Evolutionary conservation across 1,284 basidiomycete species (phyloP).

Genomic region (Puccinia coronata): DNA sequence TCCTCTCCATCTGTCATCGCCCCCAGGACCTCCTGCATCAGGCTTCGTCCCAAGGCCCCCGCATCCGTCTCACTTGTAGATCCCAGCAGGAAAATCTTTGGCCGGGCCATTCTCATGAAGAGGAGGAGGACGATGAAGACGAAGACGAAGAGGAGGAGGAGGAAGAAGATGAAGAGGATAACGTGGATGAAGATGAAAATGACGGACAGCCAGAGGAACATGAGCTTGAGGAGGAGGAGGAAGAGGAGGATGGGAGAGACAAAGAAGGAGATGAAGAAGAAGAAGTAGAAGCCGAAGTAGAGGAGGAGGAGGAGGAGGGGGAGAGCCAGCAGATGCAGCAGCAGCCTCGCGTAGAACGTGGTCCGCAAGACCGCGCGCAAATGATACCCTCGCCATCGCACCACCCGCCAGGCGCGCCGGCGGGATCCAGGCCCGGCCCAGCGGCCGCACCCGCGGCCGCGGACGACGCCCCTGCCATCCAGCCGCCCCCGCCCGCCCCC

Average conservation of each 20-base stretch:
- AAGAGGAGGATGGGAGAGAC: neutral
- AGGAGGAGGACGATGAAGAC: slow-evolving; percentile 1
- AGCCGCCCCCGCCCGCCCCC: neutral
- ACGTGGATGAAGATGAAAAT: slow-evolving; percentile 19
- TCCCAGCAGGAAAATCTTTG: neutral
- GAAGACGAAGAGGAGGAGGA: slow-evolving; percentile 19
- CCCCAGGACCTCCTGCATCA: neutral
- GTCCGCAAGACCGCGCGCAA: neutral
- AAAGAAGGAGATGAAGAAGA: neutral
- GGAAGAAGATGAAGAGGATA: slow-evolving; percentile 33
- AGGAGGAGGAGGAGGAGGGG: too few species aligned
- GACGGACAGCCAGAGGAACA: neutral
- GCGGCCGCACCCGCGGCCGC: too few species aligned
- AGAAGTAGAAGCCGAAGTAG: neutral
- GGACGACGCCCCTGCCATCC: neutral
- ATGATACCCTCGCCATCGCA: slow-evolving; percentile 8
- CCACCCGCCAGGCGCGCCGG: neutral
- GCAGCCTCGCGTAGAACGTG: neutral
- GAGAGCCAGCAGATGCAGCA: neutral
- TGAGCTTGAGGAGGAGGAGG: neutral
- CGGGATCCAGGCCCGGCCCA: neutral
- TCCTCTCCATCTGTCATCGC: neutral
- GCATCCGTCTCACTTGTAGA: slow-evolving; percentile 30
- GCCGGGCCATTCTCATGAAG: neutral
- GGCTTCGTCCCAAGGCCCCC: neutral